phyloP scores from a whole-genome alignment of 2,329 filamentous ascomycete species.

The Calonectria montana region DNA sequence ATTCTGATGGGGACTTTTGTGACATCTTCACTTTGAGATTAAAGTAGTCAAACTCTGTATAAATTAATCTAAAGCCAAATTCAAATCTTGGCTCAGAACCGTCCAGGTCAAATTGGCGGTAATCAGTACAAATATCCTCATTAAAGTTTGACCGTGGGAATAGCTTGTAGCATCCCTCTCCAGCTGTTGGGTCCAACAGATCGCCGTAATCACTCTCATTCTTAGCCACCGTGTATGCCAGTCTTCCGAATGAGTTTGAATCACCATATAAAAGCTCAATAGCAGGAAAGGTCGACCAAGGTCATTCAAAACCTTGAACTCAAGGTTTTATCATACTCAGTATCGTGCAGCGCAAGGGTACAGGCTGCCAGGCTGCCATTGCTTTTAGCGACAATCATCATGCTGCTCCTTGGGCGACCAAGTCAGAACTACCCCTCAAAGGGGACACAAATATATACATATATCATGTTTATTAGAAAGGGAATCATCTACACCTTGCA shows the following conservation, averaged over 20 bases:
- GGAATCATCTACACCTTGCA: too few species aligned
- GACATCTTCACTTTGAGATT: not conserved
- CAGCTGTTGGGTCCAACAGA: not conserved
- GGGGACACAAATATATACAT: too few species aligned
- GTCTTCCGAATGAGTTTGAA: not conserved
- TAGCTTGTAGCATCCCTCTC: not conserved
- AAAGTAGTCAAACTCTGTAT: not conserved
- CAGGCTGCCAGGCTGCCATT: too few species aligned
- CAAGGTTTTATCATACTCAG: too few species aligned
- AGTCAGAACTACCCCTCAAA: too few species aligned
- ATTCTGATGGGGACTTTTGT: not conserved
- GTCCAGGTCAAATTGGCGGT: not conserved
- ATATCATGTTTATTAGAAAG: too few species aligned
- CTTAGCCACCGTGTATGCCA: not conserved
- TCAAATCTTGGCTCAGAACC: not conserved
- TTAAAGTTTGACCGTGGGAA: conserved; percentile 1
- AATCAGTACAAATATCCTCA: not conserved
- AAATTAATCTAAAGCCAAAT: conserved; percentile 1
- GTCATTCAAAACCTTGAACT: too few species aligned
- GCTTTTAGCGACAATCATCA: too few species aligned
- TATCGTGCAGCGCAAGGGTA: too few species aligned
- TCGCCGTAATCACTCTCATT: conserved; percentile 1
- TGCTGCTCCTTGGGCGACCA: too few species aligned
- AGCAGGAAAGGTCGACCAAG: too few species aligned
- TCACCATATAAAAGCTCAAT: not conserved